A percentile compares a stretch with the other conserved stretches of the same genome.
phyloP scores from a whole-genome alignment of 805 yeast species.

The Jamesozyma lodderae region DNA sequence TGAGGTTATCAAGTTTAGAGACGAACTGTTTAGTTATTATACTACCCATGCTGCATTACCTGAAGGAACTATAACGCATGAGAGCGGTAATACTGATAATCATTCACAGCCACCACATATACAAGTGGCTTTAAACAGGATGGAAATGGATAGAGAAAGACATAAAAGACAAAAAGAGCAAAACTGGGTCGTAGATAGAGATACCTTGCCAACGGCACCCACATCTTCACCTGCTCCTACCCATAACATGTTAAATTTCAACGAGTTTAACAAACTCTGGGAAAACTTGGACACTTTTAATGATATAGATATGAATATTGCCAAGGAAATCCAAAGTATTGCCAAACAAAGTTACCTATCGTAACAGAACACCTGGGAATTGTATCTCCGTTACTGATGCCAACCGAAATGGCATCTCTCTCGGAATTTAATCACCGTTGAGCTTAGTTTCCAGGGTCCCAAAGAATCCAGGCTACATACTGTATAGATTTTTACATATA shows the following conservation, averaged over 20 bases:
- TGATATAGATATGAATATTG: constrained; percentile 40
- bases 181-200: constrained; percentile 47
- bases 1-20: constrained; percentile 5
- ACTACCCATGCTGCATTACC: too few relatives aligned
- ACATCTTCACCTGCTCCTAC: not conserved
- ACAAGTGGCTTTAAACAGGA: constrained; percentile 47
- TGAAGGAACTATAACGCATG: too few relatives aligned
- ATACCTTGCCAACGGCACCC: too few relatives aligned
- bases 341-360: constrained; percentile 47
- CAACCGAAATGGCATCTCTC: too few relatives aligned
- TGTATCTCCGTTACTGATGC: too few relatives aligned
- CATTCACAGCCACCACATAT: not conserved
- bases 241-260: constrained; percentile 32
- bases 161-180: constrained; percentile 78
- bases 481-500: too few relatives aligned
- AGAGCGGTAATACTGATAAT: not conserved
- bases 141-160: constrained; percentile 90
- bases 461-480: too few relatives aligned
- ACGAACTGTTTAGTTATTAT: not conserved
- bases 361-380: too few relatives aligned
- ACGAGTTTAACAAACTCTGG: constrained; percentile 45
- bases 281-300: constrained; percentile 27
- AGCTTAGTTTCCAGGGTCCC: too few relatives aligned
- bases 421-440: too few relatives aligned
- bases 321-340: constrained; percentile 46